phyloP scores from a whole-genome alignment of 1,139 yeast species.

The Pichia sp. region DNA sequence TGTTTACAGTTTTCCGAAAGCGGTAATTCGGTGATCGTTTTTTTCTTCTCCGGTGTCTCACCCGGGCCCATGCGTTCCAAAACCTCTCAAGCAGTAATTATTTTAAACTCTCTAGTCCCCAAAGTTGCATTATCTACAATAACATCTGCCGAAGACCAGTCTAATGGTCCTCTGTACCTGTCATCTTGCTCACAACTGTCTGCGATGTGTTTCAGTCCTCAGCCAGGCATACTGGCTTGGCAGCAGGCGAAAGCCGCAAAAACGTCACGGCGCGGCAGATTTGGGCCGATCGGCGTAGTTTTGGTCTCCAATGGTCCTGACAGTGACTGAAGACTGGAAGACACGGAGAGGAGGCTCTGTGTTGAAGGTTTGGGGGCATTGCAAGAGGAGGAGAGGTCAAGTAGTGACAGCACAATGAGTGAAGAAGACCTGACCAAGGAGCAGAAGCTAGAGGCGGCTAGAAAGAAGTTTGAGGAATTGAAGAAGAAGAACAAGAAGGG shows the following conservation, averaged over 20 bases:
- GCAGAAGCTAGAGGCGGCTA: conserved; percentile 51
- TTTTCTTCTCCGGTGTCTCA: neutral
- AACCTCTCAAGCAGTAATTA: too few relatives aligned
- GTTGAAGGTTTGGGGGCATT: too few relatives aligned
- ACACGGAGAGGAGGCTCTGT: neutral
- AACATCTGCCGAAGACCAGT: too few relatives aligned
- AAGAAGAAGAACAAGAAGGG: conserved; percentile 34
- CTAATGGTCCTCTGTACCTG: too few relatives aligned
- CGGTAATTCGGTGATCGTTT: conserved; percentile 1
- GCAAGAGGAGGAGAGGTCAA: neutral
- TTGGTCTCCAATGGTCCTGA: too few relatives aligned
- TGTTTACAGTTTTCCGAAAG: conserved; percentile 12
- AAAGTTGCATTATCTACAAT: too few relatives aligned
- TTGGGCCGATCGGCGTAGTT: neutral
- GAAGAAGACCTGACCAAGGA: conserved; percentile 36
- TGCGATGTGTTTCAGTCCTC: neutral
- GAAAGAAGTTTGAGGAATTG: conserved; percentile 50
- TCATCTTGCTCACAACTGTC: too few relatives aligned
- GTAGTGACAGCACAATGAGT: conserved; percentile 8
- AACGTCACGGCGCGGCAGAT: neutral
- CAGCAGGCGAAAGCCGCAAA: neutral
- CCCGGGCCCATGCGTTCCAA: too few relatives aligned
- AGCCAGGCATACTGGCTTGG: neutral
- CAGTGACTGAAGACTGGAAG: neutral
- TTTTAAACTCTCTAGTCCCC: too few relatives aligned